Conservation (phyloP, 2,329 filamentous ascomycete genomes). For the Penicillium hesseltinei region DNA sequence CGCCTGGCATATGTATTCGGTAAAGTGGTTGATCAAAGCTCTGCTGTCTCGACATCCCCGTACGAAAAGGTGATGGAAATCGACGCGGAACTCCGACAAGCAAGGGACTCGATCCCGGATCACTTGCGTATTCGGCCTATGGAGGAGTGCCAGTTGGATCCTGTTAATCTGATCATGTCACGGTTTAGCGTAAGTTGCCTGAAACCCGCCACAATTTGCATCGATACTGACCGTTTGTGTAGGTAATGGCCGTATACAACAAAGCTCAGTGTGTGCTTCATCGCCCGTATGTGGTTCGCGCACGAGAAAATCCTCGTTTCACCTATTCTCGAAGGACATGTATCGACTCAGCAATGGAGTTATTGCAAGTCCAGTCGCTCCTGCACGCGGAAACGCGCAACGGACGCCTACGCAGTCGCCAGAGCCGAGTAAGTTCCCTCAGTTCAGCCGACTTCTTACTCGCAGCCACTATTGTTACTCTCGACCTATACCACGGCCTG, state of each 20-base stretch:
- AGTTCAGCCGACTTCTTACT: constrained; percentile 83
- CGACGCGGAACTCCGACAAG: constrained; percentile 57
- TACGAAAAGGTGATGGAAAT: constrained; percentile 63
- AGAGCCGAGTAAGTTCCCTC: constrained; percentile 75
- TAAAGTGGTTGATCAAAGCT: constrained; percentile 44
- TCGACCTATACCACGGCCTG: constrained; percentile 70
- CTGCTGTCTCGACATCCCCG: constrained; percentile 44
- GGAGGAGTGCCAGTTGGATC: constrained; percentile 71
- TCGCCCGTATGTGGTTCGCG: constrained; percentile 77
- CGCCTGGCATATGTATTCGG: constrained; percentile 45
- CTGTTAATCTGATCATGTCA: constrained; percentile 68
- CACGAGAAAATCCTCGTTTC: constrained; percentile 76
- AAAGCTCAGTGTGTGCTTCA: constrained; percentile 89
- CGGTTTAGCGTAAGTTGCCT: constrained; percentile 61
- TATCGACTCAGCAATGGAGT: constrained; percentile 80
- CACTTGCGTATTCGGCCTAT: constrained; percentile 74
- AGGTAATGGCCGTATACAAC: constrained; percentile 77
- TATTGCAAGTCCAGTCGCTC: constrained; percentile 73
- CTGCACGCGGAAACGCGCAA: constrained; percentile 71
- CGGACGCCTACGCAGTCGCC: constrained; percentile 69
- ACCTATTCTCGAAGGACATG: constrained; percentile 79
- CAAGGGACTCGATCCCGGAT: constrained; percentile 67
- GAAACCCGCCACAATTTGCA: too few relatives aligned
- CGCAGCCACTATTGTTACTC: constrained; percentile 77
- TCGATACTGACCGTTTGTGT: constrained; percentile 11